phyloP scores from a whole-genome alignment of 192 early-diverging fungal species.

The Bifiguratus adelaidae region DNA sequence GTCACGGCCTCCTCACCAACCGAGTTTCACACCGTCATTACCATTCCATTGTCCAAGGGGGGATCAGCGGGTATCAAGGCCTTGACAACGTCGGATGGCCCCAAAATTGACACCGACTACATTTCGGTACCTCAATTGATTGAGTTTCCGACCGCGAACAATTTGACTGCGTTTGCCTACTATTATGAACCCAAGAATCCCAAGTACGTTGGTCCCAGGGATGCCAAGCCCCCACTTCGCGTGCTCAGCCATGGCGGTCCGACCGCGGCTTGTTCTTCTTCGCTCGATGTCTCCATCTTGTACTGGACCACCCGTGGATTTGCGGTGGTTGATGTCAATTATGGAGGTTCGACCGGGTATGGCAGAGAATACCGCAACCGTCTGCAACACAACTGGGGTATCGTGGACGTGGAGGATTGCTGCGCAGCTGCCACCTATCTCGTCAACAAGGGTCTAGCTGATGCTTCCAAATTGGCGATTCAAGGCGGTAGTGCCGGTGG shows the following conservation, averaged over 20 bases:
- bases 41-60: not conserved
- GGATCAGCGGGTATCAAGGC: no score
- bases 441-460: conserved; percentile 39
- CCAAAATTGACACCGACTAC: conserved; percentile 20
- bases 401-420: conserved; percentile 71
- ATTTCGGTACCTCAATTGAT: conserved; percentile 55
- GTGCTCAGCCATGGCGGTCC: conserved; percentile 70
- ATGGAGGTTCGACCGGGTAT: conserved; percentile 68
- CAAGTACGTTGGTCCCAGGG: conserved; percentile 30
- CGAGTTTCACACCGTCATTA: not conserved
- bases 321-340: conserved; percentile 64
- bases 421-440: conserved; percentile 57
- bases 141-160: conserved; percentile 46
- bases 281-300: conserved; percentile 38
- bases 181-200: conserved; percentile 58
- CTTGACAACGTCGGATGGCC: no score
- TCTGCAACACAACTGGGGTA: conserved; percentile 56
- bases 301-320: conserved; percentile 75
- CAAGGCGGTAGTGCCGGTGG: conserved; percentile 64
- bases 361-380: conserved; percentile 66
- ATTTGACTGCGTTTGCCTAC: conserved; percentile 30
- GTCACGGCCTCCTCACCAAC: conserved; percentile 2
- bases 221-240: conserved; percentile 53
- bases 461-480: conserved; percentile 48
- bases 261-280: conserved; percentile 24